Evolutionary conservation across 768 basidiomycete species (phyloP).

Genomic region (Gyrodon lividus): DNA sequence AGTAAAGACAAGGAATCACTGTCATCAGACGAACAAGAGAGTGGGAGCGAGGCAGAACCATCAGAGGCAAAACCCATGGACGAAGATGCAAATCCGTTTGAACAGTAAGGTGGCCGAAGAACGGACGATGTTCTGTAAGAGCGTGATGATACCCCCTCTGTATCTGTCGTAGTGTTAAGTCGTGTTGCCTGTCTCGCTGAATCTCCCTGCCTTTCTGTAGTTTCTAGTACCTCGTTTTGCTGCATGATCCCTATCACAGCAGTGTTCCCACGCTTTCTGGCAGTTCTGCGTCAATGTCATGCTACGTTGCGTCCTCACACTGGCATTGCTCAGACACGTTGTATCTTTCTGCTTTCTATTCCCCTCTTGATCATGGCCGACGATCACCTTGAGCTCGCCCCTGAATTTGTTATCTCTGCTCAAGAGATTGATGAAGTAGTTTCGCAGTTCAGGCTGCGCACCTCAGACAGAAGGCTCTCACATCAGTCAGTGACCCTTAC

Average conservation of each 20-base stretch:
- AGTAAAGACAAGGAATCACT: slow-evolving; percentile 34
- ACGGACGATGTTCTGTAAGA: slow-evolving; percentile 26
- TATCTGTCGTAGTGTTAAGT: slow-evolving; percentile 25
- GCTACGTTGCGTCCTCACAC: neutral
- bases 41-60: slow-evolving; percentile 38
- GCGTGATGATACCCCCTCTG: slow-evolving; percentile 17
- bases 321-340: too few species aligned
- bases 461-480: slow-evolving; percentile 24
- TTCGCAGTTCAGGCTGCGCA: slow-evolving; percentile 27
- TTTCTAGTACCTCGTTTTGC: slow-evolving; percentile 17
- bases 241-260: slow-evolving; percentile 17
- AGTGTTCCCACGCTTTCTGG: slow-evolving; percentile 28
- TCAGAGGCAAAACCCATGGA: slow-evolving; percentile 35
- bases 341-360: neutral
- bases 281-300: neutral
- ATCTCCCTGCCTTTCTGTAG: slow-evolving; percentile 23
- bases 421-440: slow-evolving; percentile 32
- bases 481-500: slow-evolving; percentile 20
- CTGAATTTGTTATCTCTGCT: slow-evolving; percentile 14
- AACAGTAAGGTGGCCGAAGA: slow-evolving; percentile 10
- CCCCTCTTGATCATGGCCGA: slow-evolving; percentile 19
- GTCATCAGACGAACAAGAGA: slow-evolving; percentile 31
- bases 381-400: slow-evolving; percentile 11
- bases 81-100: slow-evolving; percentile 77
- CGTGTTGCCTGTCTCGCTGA: slow-evolving; percentile 30